Base-by-base conservation (phyloP, 257 asterid genomes). In the Capsicum baccatum region DNA sequence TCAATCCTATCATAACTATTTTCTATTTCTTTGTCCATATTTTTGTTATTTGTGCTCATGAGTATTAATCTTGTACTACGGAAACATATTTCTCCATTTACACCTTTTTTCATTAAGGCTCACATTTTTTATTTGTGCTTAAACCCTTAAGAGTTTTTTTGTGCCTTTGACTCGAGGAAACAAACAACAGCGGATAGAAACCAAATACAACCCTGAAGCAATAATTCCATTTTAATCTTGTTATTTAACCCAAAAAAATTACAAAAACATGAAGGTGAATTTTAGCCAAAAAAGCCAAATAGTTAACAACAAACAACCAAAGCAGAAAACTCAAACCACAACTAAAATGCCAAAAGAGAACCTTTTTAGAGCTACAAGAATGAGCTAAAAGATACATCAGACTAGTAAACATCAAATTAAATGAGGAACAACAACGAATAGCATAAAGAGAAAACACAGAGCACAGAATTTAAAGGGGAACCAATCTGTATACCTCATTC, bases 341-440 rank as follows among this genome's bases (percentile, higher is more conserved):
- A 74, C 17, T 74, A 73, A 48, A 19, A 68, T 19, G 59, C 17
- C 19, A 3, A 3, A 74, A 39, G 6, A 74, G 6, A 17, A 71
- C 9, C 42, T 3, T n/a, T n/a, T 10, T 21, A 9, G 56, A 6
- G 3, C 80, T 19, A 47, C n/a, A 73, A 5, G 39, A 68, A 73
- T 48, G 80, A 47, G 5, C n/a, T 19, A 12, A 7, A 52, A 19
- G 39, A 19, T 74, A 19, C 50, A 74, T 50, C 8, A 74, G 16
- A 74, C 42, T 7, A 74, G 12, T 19, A 48, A 16, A 37, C 26
- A 69, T 39, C 12, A 69, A 69, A 37, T 39, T 69, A 69, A 69
- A 48, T 19, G 39, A 74, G 19, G 11, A 73, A 73, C 80, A 48
- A 73, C 80, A 73, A 73, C 26, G 39, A 71, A 71, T n/a, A 44